phyloP scores from a whole-genome alignment of 73 alveolate genomes.

The Urostyla sp. region DNA sequence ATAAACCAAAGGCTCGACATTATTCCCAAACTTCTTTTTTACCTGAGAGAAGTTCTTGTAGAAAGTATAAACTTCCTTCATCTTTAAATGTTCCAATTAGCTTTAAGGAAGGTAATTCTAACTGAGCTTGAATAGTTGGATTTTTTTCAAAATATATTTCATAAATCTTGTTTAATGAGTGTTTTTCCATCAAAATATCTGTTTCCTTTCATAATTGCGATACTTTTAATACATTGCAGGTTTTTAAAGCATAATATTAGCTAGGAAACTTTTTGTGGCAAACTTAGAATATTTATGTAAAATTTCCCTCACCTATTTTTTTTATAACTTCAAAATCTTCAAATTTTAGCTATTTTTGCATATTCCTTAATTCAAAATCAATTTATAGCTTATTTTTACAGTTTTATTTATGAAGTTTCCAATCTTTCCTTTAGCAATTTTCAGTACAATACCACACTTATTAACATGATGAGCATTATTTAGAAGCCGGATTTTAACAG shows the following conservation, averaged over 20 bases:
- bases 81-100: slow-evolving; percentile 66
- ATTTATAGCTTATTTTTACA: slow-evolving; percentile 4
- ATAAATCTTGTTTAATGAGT: slow-evolving; percentile 49
- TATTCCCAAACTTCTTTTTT: slow-evolving; percentile 59
- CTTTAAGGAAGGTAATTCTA: slow-evolving; percentile 48
- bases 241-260: slow-evolving; percentile 60
- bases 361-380: neutral
- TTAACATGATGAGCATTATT: slow-evolving; percentile 43
- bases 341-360: neutral
- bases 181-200: slow-evolving; percentile 68
- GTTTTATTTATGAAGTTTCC: slow-evolving; percentile 34
- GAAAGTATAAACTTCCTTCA: slow-evolving; percentile 48
- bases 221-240: slow-evolving; percentile 39
- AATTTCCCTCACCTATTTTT: slow-evolving; percentile 71
- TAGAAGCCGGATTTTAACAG: slow-evolving; percentile 8
- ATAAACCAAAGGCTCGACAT: slow-evolving; percentile 60
- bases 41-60: slow-evolving; percentile 36
- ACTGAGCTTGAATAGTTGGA: neutral
- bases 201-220: slow-evolving; percentile 47
- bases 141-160: slow-evolving; percentile 8
- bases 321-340: slow-evolving; percentile 62
- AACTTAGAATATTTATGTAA: slow-evolving; percentile 53
- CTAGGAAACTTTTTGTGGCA: slow-evolving; percentile 24
- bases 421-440: slow-evolving; percentile 49
- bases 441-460: slow-evolving; percentile 22